These are phyloP conservation scores for Chrysosphaeria jannelii DNA, from an alignment of 2,329 filamentous ascomycete genomes.

Conservation along the genomic window DNA sequence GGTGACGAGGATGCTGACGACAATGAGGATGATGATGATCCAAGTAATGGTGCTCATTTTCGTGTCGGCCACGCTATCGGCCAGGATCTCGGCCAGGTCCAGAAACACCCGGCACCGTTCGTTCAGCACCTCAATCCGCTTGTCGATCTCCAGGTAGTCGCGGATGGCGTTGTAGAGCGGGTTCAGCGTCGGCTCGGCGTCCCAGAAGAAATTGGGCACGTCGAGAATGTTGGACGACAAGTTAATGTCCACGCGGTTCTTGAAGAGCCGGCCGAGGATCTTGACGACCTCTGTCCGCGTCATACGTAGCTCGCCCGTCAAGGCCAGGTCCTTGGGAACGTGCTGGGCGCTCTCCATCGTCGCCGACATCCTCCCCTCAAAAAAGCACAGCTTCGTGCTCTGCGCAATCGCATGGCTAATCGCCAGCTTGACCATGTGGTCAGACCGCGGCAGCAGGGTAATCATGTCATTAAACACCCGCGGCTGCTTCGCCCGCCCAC, in stretches of 20 bases:
- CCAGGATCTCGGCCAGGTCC: constrained; percentile 81
- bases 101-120: constrained; percentile 91
- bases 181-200: constrained; percentile 79
- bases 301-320: constrained; percentile 80
- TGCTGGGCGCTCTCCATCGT: constrained; percentile 86
- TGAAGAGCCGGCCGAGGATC: constrained; percentile 72
- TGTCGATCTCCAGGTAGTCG: constrained; percentile 93
- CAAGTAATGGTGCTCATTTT: constrained; percentile 94
- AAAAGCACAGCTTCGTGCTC: constrained; percentile 85
- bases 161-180: constrained; percentile 83
- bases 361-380: constrained; percentile 82
- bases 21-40: constrained; percentile 89
- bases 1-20: constrained; percentile 74
- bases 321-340: constrained; percentile 62
- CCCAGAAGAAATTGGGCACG: constrained; percentile 95
- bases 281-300: constrained; percentile 72
- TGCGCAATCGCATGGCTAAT: constrained; percentile 95
- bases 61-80: constrained; percentile 69
- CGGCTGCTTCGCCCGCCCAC: constrained; percentile 52
- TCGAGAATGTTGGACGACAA: constrained; percentile 90
- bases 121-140: constrained; percentile 84
- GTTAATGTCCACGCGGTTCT: constrained; percentile 86
- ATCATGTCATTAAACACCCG: constrained; percentile 99
- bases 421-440: constrained; percentile 97
- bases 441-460: constrained; percentile 58